Evolutionary conservation across 148 eudicot species (phyloP).

Genomic region (Pouteria glomerata): DNA sequence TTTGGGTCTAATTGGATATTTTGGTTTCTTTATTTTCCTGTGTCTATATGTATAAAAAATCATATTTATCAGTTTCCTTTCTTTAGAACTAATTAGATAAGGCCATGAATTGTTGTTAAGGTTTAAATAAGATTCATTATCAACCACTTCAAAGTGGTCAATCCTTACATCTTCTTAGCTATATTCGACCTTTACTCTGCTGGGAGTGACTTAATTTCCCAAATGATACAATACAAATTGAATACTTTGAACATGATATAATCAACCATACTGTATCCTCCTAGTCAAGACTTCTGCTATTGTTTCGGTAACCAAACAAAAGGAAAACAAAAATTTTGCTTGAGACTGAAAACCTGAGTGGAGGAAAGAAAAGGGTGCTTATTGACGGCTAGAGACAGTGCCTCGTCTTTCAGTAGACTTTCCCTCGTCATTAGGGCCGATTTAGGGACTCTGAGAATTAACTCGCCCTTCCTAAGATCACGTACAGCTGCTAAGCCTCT

Average conservation of each 20-base stretch:
- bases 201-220: too few relatives aligned
- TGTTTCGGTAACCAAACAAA: not conserved
- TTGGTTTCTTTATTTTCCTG: not conserved
- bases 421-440: conserved; percentile 55
- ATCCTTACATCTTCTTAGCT: not conserved
- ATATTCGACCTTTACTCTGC: not conserved
- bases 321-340: not conserved
- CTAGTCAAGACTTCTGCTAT: not conserved
- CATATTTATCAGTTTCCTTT: not conserved
- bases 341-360: conserved; percentile 58
- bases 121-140: not conserved
- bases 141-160: not conserved
- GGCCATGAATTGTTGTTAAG: too few relatives aligned
- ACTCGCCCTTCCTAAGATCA: conserved; percentile 68
- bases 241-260: too few relatives aligned
- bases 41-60: not conserved
- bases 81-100: not conserved
- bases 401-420: conserved; percentile 41
- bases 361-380: conserved; percentile 51
- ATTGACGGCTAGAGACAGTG: conserved; percentile 33
- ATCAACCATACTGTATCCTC: too few relatives aligned
- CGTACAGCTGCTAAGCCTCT: conserved; percentile 86
- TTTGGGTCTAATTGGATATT: not conserved
- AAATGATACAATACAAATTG: not conserved
- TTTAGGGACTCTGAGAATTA: conserved; percentile 78